These are phyloP conservation scores for Coprinellus micaceus DNA, from an alignment of 768 basidiomycete species.

Conservation along the genomic window DNA sequence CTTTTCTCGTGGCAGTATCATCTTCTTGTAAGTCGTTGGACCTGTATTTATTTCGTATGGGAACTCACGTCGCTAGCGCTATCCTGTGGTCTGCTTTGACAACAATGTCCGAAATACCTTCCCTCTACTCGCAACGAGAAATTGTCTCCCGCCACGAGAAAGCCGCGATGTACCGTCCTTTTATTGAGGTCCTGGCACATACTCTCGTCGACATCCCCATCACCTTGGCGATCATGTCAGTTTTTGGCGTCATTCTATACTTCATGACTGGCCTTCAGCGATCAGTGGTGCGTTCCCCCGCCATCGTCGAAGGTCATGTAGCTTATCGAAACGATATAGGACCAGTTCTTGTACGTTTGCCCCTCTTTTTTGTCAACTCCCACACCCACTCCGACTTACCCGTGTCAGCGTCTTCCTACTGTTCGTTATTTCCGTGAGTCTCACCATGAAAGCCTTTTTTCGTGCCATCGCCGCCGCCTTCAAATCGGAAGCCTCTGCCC, in stretches of 20 bases:
- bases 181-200: slow-evolving; percentile 42
- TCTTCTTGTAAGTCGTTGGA: slow-evolving; percentile 65
- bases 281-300: slow-evolving; percentile 31
- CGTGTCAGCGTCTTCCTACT: slow-evolving; percentile 52
- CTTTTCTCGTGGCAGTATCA: slow-evolving; percentile 74
- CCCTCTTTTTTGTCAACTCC: slow-evolving; percentile 24
- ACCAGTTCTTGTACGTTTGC: slow-evolving; percentile 57
- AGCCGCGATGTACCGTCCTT: slow-evolving; percentile 52
- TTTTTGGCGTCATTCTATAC: slow-evolving; percentile 53
- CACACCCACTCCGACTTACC: slow-evolving; percentile 32
- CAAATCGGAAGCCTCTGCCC: slow-evolving; percentile 56
- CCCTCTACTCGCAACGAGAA: slow-evolving; percentile 56
- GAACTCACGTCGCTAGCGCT: slow-evolving; percentile 32
- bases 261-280: slow-evolving; percentile 59
- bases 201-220: slow-evolving; percentile 62
- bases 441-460: slow-evolving; percentile 78
- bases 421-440: slow-evolving; percentile 50
- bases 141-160: slow-evolving; percentile 56
- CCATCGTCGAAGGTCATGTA: too few species aligned
- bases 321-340: slow-evolving; percentile 25
- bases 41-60: not conserved
- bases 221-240: slow-evolving; percentile 37
- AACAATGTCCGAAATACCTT: slow-evolving; percentile 61
- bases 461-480: slow-evolving; percentile 62
- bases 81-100: slow-evolving; percentile 57